Percentiles rank a stretch among this genome's conserved stretches.
phyloP scores from a whole-genome alignment of 2,329 filamentous ascomycete genomes.

The Epichloe glyceriae region DNA sequence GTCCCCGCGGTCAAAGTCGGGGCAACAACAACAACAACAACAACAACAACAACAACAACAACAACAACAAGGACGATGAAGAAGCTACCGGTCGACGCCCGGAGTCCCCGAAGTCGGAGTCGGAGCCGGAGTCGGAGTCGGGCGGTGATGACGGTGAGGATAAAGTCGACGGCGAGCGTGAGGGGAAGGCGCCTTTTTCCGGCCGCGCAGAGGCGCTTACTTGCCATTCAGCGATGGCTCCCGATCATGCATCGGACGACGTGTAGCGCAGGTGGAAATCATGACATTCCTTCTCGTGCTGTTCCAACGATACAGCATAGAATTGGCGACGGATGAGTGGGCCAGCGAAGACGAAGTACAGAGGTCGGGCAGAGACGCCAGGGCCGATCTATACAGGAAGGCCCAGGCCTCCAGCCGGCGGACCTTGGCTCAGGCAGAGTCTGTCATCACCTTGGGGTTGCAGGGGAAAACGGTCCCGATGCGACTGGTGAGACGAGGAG shows the following conservation, averaged over 20 bases:
- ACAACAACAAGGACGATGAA: slow-evolving; percentile 2
- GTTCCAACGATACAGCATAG: slow-evolving; percentile 49
- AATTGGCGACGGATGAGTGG: slow-evolving; percentile 54
- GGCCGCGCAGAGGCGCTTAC: slow-evolving; percentile 42
- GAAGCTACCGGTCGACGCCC: neutral
- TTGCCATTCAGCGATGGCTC: slow-evolving; percentile 47
- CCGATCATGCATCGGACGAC: slow-evolving; percentile 42
- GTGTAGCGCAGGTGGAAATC: slow-evolving; percentile 48
- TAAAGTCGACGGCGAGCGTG: slow-evolving; percentile 40
- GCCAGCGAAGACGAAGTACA: slow-evolving; percentile 40
- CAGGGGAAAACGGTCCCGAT: slow-evolving; percentile 49
- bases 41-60: slow-evolving; percentile 7
- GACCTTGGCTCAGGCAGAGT: slow-evolving; percentile 40
- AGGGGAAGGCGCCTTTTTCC: slow-evolving; percentile 50
- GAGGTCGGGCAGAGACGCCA: slow-evolving; percentile 32
- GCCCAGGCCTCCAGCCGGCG: slow-evolving; percentile 42
- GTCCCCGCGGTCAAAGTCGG: slow-evolving; percentile 3
- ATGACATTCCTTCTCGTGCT: slow-evolving; percentile 40
- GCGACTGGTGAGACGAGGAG: slow-evolving; percentile 53
- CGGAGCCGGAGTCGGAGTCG: slow-evolving; percentile 13
- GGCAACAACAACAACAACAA: slow-evolving; percentile 7
- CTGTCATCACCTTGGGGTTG: slow-evolving; percentile 62
- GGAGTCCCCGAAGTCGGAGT: slow-evolving; percentile 15
- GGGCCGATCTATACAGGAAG: slow-evolving; percentile 43
- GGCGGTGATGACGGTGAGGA: slow-evolving; percentile 18